These are phyloP conservation scores for Vaccinium vitisidaea DNA, from an alignment of 148 eudicot genomes.

Conservation along the genomic window DNA sequence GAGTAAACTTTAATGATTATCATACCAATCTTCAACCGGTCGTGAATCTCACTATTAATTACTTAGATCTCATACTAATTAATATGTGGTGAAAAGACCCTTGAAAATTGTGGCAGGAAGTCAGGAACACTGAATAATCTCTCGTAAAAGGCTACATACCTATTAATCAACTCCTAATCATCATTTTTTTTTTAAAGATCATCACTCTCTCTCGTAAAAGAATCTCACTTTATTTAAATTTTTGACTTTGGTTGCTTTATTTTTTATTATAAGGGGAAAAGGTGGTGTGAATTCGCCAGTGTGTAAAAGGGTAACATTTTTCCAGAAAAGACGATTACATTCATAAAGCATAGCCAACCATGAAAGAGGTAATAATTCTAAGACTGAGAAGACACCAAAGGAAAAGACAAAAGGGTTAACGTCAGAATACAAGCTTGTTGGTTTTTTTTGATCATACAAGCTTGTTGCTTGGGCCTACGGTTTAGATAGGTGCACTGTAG, in stretches of 20 bases:
- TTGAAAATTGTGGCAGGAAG: too few relatives aligned
- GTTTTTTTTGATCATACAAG: constrained; percentile 2
- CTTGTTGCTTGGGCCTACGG: constrained; percentile 34
- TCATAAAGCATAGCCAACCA: constrained; percentile 19
- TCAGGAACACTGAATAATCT: neutral
- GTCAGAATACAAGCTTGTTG: constrained; percentile 35
- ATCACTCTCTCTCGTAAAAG: neutral
- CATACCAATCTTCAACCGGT: too few relatives aligned
- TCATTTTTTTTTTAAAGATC: neutral
- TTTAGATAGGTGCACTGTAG: constrained; percentile 23
- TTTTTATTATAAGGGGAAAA: neutral
- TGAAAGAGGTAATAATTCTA: constrained; percentile 21
- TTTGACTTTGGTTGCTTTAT: constrained; percentile 12
- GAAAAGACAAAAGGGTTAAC: constrained; percentile 49
- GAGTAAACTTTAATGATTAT: too few relatives aligned
- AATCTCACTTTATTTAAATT: too few relatives aligned
- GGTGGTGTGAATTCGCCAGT: constrained; percentile 4
- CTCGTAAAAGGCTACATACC: neutral
- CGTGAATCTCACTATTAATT: too few relatives aligned
- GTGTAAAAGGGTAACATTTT: neutral
- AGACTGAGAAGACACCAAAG: constrained; percentile 32
- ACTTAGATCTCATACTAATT: neutral
- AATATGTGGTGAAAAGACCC: neutral
- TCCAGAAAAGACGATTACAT: neutral
- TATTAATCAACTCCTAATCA: constrained; percentile 2